phyloP scores from a whole-genome alignment of 768 basidiomycete species.

The Trametes cingulata region DNA sequence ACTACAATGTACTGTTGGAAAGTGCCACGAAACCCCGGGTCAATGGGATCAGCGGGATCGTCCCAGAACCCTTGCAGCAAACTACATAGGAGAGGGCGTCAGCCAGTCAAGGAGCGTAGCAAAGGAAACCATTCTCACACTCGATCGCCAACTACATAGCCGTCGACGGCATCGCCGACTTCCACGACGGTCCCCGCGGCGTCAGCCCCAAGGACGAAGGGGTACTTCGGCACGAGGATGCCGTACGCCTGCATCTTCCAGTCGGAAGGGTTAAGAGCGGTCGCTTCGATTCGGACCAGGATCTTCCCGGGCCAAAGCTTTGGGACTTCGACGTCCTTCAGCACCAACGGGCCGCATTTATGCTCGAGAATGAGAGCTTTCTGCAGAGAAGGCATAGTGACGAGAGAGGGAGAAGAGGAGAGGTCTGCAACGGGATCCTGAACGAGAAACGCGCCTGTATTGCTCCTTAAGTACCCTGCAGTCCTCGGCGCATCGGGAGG shows the following conservation, averaged over 20 bases:
- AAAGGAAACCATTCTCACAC: no score
- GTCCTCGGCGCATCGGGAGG: no score
- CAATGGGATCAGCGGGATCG: not conserved
- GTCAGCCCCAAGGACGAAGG: slow-evolving; percentile 41
- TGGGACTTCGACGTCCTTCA: slow-evolving; percentile 8
- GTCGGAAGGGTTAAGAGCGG: slow-evolving; percentile 37
- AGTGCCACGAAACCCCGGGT: not conserved
- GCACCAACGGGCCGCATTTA: slow-evolving; percentile 6
- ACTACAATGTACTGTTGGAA: slow-evolving; percentile 2
- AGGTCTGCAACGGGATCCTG: no score
- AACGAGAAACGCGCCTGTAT: no score
- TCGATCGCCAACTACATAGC: slow-evolving; percentile 9
- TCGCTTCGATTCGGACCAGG: slow-evolving; percentile 30
- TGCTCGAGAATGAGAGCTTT: slow-evolving; percentile 21
- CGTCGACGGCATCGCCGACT: slow-evolving; percentile 40
- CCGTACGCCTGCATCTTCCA: slow-evolving; percentile 35
- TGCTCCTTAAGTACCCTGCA: no score
- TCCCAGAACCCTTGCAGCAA: no score
- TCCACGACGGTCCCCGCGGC: slow-evolving; percentile 40
- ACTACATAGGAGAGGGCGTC: no score
- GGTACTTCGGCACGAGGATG: slow-evolving; percentile 38
- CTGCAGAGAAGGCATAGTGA: slow-evolving; percentile 17
- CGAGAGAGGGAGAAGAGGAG: not conserved
- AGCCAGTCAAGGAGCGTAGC: not conserved
- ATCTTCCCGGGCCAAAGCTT: slow-evolving; percentile 27